Percentiles rank a stretch among this genome's conserved stretches.
These are phyloP conservation scores for Brassica juncea DNA, from an alignment of 345 rosid genomes.

Conservation along the genomic window DNA sequence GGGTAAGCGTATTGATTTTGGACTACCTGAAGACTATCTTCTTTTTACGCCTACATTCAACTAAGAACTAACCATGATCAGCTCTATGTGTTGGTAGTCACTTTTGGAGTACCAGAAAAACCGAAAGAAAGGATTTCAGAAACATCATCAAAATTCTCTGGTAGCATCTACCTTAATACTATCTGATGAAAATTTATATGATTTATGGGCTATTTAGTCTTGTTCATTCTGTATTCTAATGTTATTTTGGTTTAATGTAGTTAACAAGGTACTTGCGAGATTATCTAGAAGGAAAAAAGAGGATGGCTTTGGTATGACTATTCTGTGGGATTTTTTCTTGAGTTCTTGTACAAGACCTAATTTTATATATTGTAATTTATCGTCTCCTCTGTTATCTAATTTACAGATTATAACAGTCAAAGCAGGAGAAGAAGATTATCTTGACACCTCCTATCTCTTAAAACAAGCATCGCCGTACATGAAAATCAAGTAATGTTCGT, in stretches of 20 bases:
- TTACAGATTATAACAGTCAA: slow-evolving; percentile 78
- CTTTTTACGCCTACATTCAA: neutral
- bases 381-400: slow-evolving; percentile 2
- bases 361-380: neutral
- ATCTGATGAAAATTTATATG: neutral
- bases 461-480: slow-evolving; percentile 88
- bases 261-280: slow-evolving; percentile 83
- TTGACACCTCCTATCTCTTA: slow-evolving; percentile 65
- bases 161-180: slow-evolving; percentile 44
- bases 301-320: slow-evolving; percentile 81
- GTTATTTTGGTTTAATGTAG: slow-evolving; percentile 45
- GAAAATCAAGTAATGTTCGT: slow-evolving; percentile 67
- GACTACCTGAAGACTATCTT: slow-evolving; percentile 16
- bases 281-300: slow-evolving; percentile 86
- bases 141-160: slow-evolving; percentile 87
- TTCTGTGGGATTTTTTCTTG: slow-evolving; percentile 3
- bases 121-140: slow-evolving; percentile 78
- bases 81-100: slow-evolving; percentile 50
- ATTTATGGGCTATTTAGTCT: neutral
- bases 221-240: neutral
- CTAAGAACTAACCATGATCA: slow-evolving; percentile 7
- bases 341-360: slow-evolving; percentile 9
- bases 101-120: slow-evolving; percentile 90
- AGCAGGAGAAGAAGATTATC: slow-evolving; percentile 79
- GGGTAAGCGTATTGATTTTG: slow-evolving; percentile 56